These are phyloP conservation scores for Lachancea kluyveri DNA, from an alignment of 805 yeast genomes.

Conservation along the genomic window DNA sequence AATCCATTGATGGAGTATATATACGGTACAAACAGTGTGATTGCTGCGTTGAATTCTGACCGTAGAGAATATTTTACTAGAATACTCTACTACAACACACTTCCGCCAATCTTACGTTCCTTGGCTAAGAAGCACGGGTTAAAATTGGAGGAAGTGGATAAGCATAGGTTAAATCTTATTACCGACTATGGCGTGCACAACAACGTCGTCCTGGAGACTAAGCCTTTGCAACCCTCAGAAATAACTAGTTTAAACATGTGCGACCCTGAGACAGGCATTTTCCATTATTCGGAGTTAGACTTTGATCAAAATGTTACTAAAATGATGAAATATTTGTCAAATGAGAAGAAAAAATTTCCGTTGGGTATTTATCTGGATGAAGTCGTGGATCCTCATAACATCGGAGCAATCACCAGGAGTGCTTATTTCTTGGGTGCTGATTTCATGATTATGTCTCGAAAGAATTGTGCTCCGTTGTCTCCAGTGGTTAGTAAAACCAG, in stretches of 20 bases:
- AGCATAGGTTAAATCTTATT: slow-evolving; percentile 51
- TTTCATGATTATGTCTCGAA: slow-evolving; percentile 61
- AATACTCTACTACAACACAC: slow-evolving; percentile 41
- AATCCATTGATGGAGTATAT: slow-evolving; percentile 60
- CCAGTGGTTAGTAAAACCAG: slow-evolving; percentile 77
- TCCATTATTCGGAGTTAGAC: slow-evolving; percentile 7
- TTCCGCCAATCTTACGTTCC: slow-evolving; percentile 37
- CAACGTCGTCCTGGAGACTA: slow-evolving; percentile 67
- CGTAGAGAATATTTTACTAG: slow-evolving; percentile 49
- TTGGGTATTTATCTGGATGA: slow-evolving; percentile 73
- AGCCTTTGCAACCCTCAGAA: slow-evolving; percentile 27
- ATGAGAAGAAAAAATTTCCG: slow-evolving; percentile 39
- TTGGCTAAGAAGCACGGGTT: slow-evolving; percentile 37
- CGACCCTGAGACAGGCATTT: slow-evolving; percentile 13
- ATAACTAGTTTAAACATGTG: slow-evolving; percentile 27
- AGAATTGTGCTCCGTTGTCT: slow-evolving; percentile 66
- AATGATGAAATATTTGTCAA: slow-evolving; percentile 25
- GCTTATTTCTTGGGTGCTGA: slow-evolving; percentile 82
- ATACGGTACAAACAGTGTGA: slow-evolving; percentile 70
- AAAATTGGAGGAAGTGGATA: slow-evolving; percentile 18
- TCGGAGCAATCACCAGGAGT: slow-evolving; percentile 76
- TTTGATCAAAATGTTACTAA: slow-evolving; percentile 14
- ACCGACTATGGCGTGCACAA: slow-evolving; percentile 73
- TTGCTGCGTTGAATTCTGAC: slow-evolving; percentile 56
- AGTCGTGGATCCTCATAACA: slow-evolving; percentile 78